Evolutionary conservation across 2,329 filamentous ascomycete species (phyloP), one percentile per base, ranked within the genome.

Genomic region (Ophiocordyceps sinensis): DNA sequence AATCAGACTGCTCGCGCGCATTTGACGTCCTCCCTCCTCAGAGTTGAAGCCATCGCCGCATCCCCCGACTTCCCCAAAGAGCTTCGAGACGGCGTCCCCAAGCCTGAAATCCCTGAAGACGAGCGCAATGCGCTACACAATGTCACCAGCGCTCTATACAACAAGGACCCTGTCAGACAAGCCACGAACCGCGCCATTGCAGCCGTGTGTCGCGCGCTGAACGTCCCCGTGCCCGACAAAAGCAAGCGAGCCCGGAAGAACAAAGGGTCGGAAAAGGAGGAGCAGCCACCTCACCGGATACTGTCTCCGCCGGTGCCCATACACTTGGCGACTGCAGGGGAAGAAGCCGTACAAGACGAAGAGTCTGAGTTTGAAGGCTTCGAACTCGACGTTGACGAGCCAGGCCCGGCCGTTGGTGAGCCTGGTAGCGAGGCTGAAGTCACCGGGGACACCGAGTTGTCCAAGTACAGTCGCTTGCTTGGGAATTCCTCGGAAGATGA

Each of bases 111-210:
- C 3, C 62, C 67, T 2, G 68, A 71, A 36, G 71, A 75, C 40
- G 70, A 76, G 49, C 62, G 59, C 40, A 48, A 55, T 1, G 65
- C 69, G 3, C 57, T 76, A 23, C 73, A 77, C 50, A 77, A 77
- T 51, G 73, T 78, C 40, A 77, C 74, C 23, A 77, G 73, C 44
- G 66, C 64, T 8, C 58, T 78, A 3, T 76, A 68, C 52, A 75
- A 71, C 44, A 61, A 65, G 40, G 63, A 64, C 6, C 61, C 67
- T 28, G 71, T 76, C 41, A 68, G 66, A 47, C 61, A 67, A 39
- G 63, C 65, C 3, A 56, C 73, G 10, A 64, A 68, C 23, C 63
- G 65, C 49, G 72, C 71, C 1, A 48, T 75, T 13, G 58, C 60
- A 42, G 65, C 59, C 26, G 64, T 74, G 3, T 77, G 73, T 51